Evolutionary conservation across 2,329 filamentous ascomycete genomes (phyloP), one percentile per base, ranked within the genome.

Genomic region (Pseudogymnoascus sp.): DNA sequence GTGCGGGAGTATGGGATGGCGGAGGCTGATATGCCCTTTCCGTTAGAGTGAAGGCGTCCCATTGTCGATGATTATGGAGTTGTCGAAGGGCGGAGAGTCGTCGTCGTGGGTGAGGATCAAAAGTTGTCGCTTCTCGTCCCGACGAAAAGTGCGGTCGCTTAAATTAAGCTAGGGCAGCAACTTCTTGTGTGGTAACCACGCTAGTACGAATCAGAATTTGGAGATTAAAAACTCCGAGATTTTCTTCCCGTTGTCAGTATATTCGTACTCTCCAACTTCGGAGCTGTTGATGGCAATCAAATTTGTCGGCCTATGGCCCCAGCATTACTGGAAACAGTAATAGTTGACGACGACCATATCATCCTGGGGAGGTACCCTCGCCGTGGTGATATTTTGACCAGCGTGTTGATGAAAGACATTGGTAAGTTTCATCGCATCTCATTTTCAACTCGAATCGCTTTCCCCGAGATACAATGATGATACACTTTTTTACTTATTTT

Each of bases 1-100:
- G 86, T 87, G 83, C 95, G 93, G 72, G 91, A 96, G 88, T 97
- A 99, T 77, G 96, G 95, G 81, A 97, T 82, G 76, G 95, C 91
- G 69, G 91, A 96, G 82, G 91, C 82, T 72, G 91, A 92, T 82
- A 99, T 99, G 81, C 95, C 96, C 91, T 97, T 97, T 84, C 95
- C 93, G 77, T 97, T 96, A 86, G 86, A 90, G 89, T 99, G 96
- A 89, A 97, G 88, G 86, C 93, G 88, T 88, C 93, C 91, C 91
- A 96, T 96, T 75, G 74, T 73, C 75, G 70, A 72, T 73, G 74
- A 69, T 70, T 68, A 70, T 67, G 66, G 62, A 56, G 63, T 64
- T 64, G 62, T 63, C 61, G 61, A 62, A 47, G 47, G 62, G 63
- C 50, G 61, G 62, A 47, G 42, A 61, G 63, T 59, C 62, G 64